These are phyloP conservation scores for Cokeromyces recurvatus DNA, from an alignment of 371 early-diverging fungal species.

Conservation along the genomic window DNA sequence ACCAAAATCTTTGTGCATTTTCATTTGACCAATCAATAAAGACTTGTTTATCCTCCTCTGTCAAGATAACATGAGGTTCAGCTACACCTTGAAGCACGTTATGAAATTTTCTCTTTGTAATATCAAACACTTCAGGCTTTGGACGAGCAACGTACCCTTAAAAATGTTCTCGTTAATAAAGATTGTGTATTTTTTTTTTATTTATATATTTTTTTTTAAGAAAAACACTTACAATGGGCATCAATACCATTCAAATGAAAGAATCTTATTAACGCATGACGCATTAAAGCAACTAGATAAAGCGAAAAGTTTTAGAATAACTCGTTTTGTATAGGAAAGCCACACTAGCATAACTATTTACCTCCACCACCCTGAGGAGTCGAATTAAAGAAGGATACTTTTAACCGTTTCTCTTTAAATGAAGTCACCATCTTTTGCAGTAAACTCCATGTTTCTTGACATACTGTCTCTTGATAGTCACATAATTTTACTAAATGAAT, in stretches of 20 bases:
- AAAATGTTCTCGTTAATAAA: background rate
- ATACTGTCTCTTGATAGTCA: slow-evolving; percentile 58
- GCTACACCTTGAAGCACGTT: slow-evolving; percentile 90
- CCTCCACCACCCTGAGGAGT: slow-evolving; percentile 89
- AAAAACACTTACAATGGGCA: slow-evolving; percentile 50
- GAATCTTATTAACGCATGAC: slow-evolving; percentile 77
- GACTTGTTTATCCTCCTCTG: slow-evolving; percentile 62
- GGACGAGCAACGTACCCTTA: slow-evolving; percentile 72
- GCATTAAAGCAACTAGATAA: slow-evolving; percentile 78
- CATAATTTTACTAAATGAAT: slow-evolving; percentile 56
- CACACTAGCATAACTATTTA: slow-evolving; percentile 19
- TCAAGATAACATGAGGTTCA: slow-evolving; percentile 49
- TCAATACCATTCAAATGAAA: slow-evolving; percentile 60
- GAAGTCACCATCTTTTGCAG: slow-evolving; percentile 44
- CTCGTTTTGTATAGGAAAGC: no score
- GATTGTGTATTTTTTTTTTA: no score
- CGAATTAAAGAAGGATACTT: slow-evolving; percentile 75
- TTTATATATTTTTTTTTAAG: background rate
- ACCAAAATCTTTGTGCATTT: slow-evolving; percentile 78
- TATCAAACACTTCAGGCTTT: slow-evolving; percentile 77
- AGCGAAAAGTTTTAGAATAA: no score
- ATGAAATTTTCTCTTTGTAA: slow-evolving; percentile 85
- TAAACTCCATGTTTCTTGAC: slow-evolving; percentile 57
- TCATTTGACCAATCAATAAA: slow-evolving; percentile 73
- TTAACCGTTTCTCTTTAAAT: slow-evolving; percentile 48